phyloP scores from a whole-genome alignment of 2,329 filamentous ascomycete genomes.

The Pleomassaria siparia region DNA sequence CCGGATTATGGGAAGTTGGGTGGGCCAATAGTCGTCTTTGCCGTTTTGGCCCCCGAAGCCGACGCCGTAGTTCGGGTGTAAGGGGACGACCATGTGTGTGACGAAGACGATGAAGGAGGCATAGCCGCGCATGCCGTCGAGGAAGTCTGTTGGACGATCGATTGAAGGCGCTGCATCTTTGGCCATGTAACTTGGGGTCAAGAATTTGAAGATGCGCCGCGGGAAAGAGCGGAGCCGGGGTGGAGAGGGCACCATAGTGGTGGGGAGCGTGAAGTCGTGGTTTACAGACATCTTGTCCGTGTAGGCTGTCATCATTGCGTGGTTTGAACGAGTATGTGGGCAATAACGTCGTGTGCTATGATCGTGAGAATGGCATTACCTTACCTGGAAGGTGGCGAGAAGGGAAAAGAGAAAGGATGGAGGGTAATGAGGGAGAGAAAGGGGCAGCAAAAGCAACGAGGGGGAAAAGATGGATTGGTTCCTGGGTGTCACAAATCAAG shows the following conservation, averaged over 20 bases:
- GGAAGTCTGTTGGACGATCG: constrained; percentile 6
- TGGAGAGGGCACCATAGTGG: background rate
- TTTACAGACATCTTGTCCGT: background rate
- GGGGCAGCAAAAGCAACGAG: background rate
- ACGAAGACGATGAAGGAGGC: constrained; percentile 8
- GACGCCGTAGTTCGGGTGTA: constrained; percentile 4
- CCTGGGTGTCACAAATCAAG: background rate
- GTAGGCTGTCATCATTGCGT: background rate
- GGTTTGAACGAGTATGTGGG: background rate
- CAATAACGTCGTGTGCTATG: background rate
- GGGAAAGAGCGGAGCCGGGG: background rate
- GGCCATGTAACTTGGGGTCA: constrained; percentile 1
- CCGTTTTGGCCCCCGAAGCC: constrained; percentile 6
- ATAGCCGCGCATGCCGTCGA: constrained; percentile 10
- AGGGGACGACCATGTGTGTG: background rate
- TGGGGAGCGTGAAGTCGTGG: background rate
- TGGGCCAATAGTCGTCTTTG: constrained; percentile 5
- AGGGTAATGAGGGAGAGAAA: too few relatives aligned
- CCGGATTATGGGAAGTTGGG: constrained; percentile 8
- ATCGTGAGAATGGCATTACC: background rate
- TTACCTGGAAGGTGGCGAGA: too few relatives aligned
- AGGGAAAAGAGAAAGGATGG: too few relatives aligned
- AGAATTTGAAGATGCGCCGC: background rate
- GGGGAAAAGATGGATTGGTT: background rate
- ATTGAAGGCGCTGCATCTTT: background rate